These are phyloP conservation scores for Martiniozyma abietophila DNA, from an alignment of 805 yeast genomes.

Conservation along the genomic window DNA sequence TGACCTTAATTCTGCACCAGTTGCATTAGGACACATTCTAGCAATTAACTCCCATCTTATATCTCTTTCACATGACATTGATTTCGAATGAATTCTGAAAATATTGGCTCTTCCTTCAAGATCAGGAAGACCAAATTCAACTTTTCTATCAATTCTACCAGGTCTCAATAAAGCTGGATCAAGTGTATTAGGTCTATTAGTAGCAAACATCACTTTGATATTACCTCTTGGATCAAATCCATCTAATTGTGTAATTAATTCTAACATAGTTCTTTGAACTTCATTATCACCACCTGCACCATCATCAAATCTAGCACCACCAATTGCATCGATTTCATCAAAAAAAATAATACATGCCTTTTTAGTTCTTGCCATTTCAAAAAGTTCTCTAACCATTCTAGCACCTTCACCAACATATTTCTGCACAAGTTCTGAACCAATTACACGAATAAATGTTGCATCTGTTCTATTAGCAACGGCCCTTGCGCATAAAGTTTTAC, in stretches of 20 bases:
- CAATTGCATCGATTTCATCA: conserved; percentile 98
- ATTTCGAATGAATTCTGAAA: conserved; percentile 92
- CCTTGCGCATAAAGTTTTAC: conserved; percentile 95
- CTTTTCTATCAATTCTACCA: conserved; percentile 98
- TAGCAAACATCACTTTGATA: conserved; percentile 98
- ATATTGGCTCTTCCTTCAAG: conserved; percentile 97
- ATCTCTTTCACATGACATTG: conserved; percentile 96
- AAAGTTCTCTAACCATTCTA: conserved; percentile 96
- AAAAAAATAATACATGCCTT: conserved; percentile 97
- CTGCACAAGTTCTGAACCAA: conserved; percentile 97
- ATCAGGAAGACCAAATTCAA: conserved; percentile 93
- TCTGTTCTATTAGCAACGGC: conserved; percentile 99
- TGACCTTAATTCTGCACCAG: conserved; percentile 97
- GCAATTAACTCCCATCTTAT: conserved; percentile 98
- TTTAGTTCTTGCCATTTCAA: conserved; percentile 98
- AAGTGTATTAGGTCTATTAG: conserved; percentile 94
- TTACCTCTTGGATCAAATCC: conserved; percentile 99
- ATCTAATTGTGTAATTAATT: conserved; percentile 92
- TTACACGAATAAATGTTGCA: conserved; percentile 96
- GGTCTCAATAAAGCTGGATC: conserved; percentile 98
- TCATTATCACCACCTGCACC: conserved; percentile 99
- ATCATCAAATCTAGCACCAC: conserved; percentile 99
- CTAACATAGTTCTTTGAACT: conserved; percentile 98
- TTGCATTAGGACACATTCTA: conserved; percentile 93
- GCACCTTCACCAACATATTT: conserved; percentile 99